Evolutionary conservation across 139 green algal species (phyloP).

Genomic region (Chlorella sp.): DNA sequence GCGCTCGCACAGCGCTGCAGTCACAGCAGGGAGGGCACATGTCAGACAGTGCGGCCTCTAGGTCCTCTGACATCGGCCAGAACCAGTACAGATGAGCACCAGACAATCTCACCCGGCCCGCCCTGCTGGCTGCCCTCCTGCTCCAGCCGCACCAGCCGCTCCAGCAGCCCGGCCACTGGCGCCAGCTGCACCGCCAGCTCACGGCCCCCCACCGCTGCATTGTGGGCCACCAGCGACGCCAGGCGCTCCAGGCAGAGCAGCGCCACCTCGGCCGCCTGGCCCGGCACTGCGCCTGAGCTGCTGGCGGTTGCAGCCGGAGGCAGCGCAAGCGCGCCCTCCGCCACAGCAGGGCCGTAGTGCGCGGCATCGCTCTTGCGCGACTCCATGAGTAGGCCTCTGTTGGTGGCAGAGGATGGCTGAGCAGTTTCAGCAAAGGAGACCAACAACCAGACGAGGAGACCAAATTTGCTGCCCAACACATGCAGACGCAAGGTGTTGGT

Average conservation of each 20-base stretch:
- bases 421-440: too few relatives aligned
- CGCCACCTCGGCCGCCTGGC: slow-evolving; percentile 34
- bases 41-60: not conserved
- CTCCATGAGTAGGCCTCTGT: slow-evolving; percentile 29
- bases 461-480: too few relatives aligned
- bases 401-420: too few relatives aligned
- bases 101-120: slow-evolving; percentile 12
- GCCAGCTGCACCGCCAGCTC: slow-evolving; percentile 30
- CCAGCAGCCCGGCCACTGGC: slow-evolving; percentile 30
- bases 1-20: slow-evolving; percentile 20
- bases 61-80: not conserved
- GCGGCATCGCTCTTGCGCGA: slow-evolving; percentile 8
- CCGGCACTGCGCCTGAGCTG: not conserved
- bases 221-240: slow-evolving; percentile 17
- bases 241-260: slow-evolving; percentile 42
- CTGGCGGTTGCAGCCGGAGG: too few relatives aligned
- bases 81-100: not conserved
- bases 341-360: slow-evolving; percentile 20
- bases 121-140: slow-evolving; percentile 15
- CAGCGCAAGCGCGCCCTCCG: slow-evolving; percentile 25
- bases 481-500: too few relatives aligned
- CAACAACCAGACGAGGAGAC: too few relatives aligned
- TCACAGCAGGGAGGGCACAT: not conserved
- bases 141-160: slow-evolving; percentile 35
- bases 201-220: too few relatives aligned